Conservation (phyloP, 345 rosid species). For the Populus davidiana region DNA sequence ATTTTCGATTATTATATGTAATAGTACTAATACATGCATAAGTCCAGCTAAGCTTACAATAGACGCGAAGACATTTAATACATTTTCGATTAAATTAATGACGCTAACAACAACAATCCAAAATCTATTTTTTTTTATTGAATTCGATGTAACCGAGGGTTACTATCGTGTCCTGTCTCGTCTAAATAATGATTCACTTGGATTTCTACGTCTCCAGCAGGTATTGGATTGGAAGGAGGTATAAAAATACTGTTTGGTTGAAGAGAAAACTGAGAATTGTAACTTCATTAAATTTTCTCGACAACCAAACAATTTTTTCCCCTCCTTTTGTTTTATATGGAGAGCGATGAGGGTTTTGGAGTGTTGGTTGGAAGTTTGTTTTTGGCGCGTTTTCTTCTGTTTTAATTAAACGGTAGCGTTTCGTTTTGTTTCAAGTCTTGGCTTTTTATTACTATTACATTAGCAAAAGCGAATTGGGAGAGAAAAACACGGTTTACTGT, state of each 20-base stretch:
- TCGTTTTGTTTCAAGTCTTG: no score
- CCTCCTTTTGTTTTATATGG: neutral
- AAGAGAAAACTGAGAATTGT: slow-evolving; percentile 9
- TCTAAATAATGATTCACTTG: slow-evolving; percentile 1
- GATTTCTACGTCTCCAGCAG: slow-evolving; percentile 19
- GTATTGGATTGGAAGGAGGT: neutral
- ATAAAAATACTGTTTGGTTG: slow-evolving; percentile 5
- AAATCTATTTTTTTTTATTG: slow-evolving; percentile 20
- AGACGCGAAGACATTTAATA: slow-evolving; percentile 10
- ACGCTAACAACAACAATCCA: slow-evolving; percentile 4
- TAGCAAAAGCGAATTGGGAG: no score
- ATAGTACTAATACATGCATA: neutral
- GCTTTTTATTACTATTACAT: no score
- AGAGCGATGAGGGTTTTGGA: neutral
- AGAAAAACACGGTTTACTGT: no score
- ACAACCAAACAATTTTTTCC: slow-evolving; percentile 8
- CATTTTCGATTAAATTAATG: neutral
- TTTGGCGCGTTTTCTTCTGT: slow-evolving; percentile 7
- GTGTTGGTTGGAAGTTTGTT: neutral
- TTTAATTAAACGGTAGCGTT: neutral
- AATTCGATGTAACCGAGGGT: slow-evolving; percentile 22
- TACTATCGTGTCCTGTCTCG: neutral
- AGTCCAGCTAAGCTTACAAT: slow-evolving; percentile 1
- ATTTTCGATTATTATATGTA: no score
- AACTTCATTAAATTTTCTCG: slow-evolving; percentile 7